Conservation (phyloP, 2,329 filamentous ascomycete species). For the Colletotrichum noveboracense region DNA sequence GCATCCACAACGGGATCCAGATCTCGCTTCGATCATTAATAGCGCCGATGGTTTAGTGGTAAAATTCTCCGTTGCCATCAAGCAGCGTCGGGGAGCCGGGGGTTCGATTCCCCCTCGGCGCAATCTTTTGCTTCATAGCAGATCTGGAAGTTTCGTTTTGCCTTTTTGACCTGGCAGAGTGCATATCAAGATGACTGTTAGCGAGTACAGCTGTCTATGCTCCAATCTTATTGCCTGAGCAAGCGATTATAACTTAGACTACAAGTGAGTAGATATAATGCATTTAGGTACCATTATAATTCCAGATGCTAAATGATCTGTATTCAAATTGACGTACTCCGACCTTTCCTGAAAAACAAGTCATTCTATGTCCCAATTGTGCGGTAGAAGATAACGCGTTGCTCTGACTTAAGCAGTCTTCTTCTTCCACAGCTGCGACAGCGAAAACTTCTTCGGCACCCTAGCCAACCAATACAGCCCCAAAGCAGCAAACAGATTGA, state of each 20-base stretch:
- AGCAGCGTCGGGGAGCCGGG: neutral
- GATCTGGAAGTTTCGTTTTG: neutral
- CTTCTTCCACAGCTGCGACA: neutral
- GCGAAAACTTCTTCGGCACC: conserved; percentile 29
- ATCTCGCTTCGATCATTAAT: rapidly evolving
- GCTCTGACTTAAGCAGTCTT: neutral
- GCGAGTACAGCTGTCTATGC: neutral
- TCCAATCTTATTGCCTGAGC: rapidly evolving
- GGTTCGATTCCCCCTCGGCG: neutral
- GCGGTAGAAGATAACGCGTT: rapidly evolving
- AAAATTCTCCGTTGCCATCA: neutral
- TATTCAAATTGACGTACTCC: rapidly evolving
- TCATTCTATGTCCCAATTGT: neutral
- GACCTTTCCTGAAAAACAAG: neutral
- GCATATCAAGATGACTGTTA: neutral
- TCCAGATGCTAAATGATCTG: neutral
- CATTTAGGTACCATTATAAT: rapidly evolving
- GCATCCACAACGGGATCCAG: neutral
- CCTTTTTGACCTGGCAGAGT: neutral
- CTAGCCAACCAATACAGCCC: conserved; percentile 51
- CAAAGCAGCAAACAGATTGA: conserved; percentile 55
- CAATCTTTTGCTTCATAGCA: neutral
- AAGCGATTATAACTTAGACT: rapidly evolving
- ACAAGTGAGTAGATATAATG: rapidly evolving
- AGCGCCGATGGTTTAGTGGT: neutral